Conservation (phyloP, 257 asterid species). For the Solanum chaucha region DNA sequence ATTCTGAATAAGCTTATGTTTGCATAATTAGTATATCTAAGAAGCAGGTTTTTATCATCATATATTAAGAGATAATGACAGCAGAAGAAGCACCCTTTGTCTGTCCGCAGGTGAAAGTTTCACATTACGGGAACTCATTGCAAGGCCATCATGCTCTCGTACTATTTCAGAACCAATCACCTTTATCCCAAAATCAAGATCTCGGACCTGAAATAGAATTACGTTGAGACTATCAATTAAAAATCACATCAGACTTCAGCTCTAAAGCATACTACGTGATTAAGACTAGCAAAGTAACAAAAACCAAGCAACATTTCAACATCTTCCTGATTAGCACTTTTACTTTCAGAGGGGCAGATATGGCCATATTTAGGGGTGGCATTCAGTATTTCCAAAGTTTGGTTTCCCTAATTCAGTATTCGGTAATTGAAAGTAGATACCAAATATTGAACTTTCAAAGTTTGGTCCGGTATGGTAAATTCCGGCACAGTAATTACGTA, state of each 20-base stretch:
- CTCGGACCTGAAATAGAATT: conserved; percentile 52
- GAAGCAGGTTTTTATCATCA: neutral
- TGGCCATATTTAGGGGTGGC: neutral
- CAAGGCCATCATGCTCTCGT: conserved; percentile 81
- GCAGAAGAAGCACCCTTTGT: conserved; percentile 38
- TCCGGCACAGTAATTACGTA: neutral
- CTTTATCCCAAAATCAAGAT: conserved; percentile 76
- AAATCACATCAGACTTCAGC: neutral
- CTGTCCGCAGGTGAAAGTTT: conserved; percentile 60
- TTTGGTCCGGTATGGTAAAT: neutral
- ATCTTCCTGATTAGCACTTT: neutral
- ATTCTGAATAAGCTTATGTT: neutral
- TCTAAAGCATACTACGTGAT: neutral
- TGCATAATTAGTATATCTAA: neutral
- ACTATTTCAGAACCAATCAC: conserved; percentile 65
- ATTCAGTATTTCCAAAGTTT: neutral
- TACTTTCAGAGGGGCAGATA: neutral
- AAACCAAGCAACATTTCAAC: neutral
- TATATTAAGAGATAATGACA: neutral
- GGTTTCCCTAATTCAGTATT: neutral
- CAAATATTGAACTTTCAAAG: neutral
- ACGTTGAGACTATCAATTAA: neutral
- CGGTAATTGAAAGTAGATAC: neutral
- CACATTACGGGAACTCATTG: conserved; percentile 96
- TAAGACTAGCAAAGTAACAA: neutral